These are phyloP conservation scores for Eimeria mitis DNA, from an alignment of 169 alveolate species.

Conservation along the genomic window DNA sequence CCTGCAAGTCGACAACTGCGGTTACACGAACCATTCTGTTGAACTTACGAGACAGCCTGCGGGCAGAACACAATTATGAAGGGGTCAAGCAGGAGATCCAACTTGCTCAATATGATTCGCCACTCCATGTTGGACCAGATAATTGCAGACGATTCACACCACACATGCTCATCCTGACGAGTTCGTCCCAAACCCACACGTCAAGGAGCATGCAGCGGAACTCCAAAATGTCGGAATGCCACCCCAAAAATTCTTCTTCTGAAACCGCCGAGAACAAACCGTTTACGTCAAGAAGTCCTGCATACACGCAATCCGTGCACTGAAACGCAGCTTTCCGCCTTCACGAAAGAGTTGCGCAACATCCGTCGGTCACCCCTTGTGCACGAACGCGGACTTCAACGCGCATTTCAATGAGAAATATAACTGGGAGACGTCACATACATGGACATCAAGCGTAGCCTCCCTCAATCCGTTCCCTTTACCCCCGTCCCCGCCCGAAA, in stretches of 20 bases:
- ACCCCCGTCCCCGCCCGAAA: neutral
- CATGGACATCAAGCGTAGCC: neutral
- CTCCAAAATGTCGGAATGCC: conserved; percentile 79
- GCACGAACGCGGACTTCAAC: neutral
- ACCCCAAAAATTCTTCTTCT: conserved; percentile 61
- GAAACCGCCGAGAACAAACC: conserved; percentile 65
- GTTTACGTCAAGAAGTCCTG: conserved; percentile 78
- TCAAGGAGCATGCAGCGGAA: conserved; percentile 80
- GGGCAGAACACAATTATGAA: neutral
- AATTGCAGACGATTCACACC: neutral
- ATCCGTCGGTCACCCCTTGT: neutral
- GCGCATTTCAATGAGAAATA: neutral
- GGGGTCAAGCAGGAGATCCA: neutral
- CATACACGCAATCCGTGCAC: neutral
- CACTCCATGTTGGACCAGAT: neutral
- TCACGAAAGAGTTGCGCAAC: neutral
- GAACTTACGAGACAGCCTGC: conserved; percentile 77
- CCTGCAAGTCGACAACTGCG: conserved; percentile 76
- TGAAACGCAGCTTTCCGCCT: neutral
- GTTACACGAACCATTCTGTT: conserved; percentile 76
- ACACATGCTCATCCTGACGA: neutral
- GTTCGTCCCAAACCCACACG: conserved; percentile 18
- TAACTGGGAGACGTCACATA: neutral
- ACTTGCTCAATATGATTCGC: neutral
- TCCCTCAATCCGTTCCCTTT: neutral